Evolutionary conservation across 2,329 filamentous ascomycete species (phyloP).

Genomic region (Epichloe festucae): DNA sequence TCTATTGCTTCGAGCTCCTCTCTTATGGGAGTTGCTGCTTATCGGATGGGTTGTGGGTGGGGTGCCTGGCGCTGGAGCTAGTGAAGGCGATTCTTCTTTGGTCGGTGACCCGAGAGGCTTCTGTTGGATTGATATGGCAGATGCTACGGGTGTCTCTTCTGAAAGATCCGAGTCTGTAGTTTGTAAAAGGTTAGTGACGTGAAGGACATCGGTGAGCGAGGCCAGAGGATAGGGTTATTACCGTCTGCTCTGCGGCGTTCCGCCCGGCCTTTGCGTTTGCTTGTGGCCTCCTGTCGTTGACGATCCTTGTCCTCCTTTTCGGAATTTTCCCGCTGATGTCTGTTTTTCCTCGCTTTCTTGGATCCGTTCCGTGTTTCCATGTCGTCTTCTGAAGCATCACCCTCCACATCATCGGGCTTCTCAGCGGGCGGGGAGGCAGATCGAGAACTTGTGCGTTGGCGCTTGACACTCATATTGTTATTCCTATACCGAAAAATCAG

Average conservation of each 20-base stretch:
- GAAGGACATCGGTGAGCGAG: background rate
- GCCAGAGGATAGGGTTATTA: slow-evolving; percentile 22
- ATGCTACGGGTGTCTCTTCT: slow-evolving; percentile 49
- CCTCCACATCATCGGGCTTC: slow-evolving; percentile 33
- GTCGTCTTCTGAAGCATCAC: slow-evolving; percentile 64
- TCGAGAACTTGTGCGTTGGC: slow-evolving; percentile 70
- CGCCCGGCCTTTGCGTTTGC: slow-evolving; percentile 67
- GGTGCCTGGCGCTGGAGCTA: slow-evolving; percentile 22
- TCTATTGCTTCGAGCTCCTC: slow-evolving; percentile 46
- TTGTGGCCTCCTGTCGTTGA: slow-evolving; percentile 60
- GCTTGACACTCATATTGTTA: slow-evolving; percentile 58
- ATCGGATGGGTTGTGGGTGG: slow-evolving; percentile 33
- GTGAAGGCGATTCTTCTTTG: slow-evolving; percentile 16
- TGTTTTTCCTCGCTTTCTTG: slow-evolving; percentile 49
- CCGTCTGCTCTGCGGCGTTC: slow-evolving; percentile 73
- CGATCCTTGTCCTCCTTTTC: slow-evolving; percentile 64
- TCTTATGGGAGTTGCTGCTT: slow-evolving; percentile 42
- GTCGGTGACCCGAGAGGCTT: slow-evolving; percentile 19
- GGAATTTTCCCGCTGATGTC: slow-evolving; percentile 48
- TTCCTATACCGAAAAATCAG: slow-evolving; percentile 30
- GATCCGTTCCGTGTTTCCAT: slow-evolving; percentile 33
- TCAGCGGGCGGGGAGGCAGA: slow-evolving; percentile 46
- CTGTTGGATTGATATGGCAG: slow-evolving; percentile 14
- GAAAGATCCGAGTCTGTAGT: slow-evolving; percentile 55
- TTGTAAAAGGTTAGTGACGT: background rate